phyloP scores from a whole-genome alignment of 2,329 filamentous ascomycete species.

The Ascomycota sp. region DNA sequence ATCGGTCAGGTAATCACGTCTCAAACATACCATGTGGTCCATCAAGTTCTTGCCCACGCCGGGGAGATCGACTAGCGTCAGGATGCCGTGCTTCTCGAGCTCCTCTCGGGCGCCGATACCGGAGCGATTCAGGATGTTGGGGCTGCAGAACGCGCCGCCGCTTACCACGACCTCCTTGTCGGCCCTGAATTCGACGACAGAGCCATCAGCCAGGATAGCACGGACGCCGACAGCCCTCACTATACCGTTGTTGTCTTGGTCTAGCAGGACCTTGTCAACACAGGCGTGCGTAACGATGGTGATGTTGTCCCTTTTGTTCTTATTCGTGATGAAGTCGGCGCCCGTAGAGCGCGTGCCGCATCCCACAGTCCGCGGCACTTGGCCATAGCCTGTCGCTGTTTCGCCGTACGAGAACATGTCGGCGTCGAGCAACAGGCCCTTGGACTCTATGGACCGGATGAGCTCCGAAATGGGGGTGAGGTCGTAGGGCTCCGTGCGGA shows the following conservation, averaged over 20 bases:
- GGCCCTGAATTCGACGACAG: constrained; percentile 5
- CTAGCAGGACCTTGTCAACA: constrained; percentile 31
- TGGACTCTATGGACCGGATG: constrained; percentile 31
- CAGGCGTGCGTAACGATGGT: constrained; percentile 24
- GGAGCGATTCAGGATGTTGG: constrained; percentile 29
- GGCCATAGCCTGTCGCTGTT: constrained; percentile 32
- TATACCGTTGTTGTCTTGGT: constrained; percentile 11
- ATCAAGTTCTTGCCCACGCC: constrained; percentile 30
- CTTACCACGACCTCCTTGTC: constrained; percentile 19
- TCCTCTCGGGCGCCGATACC: constrained; percentile 27
- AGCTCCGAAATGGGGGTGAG: constrained; percentile 36
- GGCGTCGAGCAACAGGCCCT: constrained; percentile 30
- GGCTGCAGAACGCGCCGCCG: constrained; percentile 28
- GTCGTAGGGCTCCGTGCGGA: constrained; percentile 36
- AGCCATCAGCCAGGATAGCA: constrained; percentile 12
- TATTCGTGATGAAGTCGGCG: constrained; percentile 28
- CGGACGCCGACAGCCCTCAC: constrained; percentile 23
- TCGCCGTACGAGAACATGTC: constrained; percentile 37
- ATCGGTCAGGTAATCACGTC: too few species aligned
- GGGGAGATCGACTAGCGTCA: constrained; percentile 19
- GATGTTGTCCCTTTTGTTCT: constrained; percentile 20
- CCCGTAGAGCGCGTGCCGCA: constrained; percentile 30
- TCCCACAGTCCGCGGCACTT: constrained; percentile 29
- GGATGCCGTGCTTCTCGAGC: constrained; percentile 18
- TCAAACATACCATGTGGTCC: constrained; percentile 15